These are phyloP conservation scores for Apiospora phragmitis DNA, from an alignment of 2,329 filamentous ascomycete genomes.

Conservation along the genomic window DNA sequence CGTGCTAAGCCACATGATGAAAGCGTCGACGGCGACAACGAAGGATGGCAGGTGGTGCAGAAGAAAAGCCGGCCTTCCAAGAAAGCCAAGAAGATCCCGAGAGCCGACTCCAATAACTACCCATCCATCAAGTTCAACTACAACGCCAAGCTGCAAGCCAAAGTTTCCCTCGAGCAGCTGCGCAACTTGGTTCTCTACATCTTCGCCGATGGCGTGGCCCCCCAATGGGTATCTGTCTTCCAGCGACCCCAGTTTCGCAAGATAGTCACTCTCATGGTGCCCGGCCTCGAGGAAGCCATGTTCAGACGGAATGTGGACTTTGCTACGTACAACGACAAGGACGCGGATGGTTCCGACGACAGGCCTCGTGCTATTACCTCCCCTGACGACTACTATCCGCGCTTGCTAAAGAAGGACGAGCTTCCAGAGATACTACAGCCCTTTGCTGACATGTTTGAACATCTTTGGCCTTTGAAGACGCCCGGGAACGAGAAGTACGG, in stretches of 20 bases:
- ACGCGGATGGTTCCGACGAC: constrained; percentile 29
- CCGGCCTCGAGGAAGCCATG: constrained; percentile 87
- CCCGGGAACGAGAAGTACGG: constrained; percentile 81
- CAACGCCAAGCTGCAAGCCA: constrained; percentile 58
- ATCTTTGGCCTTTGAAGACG: constrained; percentile 86
- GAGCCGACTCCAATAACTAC: constrained; percentile 56
- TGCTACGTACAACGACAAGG: constrained; percentile 42
- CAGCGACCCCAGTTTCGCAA: constrained; percentile 69
- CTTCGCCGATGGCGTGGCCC: constrained; percentile 63
- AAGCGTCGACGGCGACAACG: constrained; percentile 26
- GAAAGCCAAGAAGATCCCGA: constrained; percentile 63
- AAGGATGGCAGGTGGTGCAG: constrained; percentile 57
- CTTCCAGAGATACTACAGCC: constrained; percentile 59
- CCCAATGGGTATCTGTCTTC: constrained; percentile 64
- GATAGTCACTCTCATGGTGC: constrained; percentile 88
- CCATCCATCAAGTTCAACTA: constrained; percentile 59
- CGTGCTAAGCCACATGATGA: constrained; percentile 49
- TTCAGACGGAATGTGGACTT: constrained; percentile 66
- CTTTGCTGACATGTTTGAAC: constrained; percentile 79
- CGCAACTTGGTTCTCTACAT: constrained; percentile 67
- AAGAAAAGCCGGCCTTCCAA: constrained; percentile 46
- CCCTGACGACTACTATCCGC: constrained; percentile 62
- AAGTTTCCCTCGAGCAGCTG: constrained; percentile 62
- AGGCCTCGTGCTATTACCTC: constrained; percentile 40
- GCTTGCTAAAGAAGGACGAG: constrained; percentile 48